Base-by-base conservation (phyloP, 208 protist species). In the Leishmania arabica region DNA sequence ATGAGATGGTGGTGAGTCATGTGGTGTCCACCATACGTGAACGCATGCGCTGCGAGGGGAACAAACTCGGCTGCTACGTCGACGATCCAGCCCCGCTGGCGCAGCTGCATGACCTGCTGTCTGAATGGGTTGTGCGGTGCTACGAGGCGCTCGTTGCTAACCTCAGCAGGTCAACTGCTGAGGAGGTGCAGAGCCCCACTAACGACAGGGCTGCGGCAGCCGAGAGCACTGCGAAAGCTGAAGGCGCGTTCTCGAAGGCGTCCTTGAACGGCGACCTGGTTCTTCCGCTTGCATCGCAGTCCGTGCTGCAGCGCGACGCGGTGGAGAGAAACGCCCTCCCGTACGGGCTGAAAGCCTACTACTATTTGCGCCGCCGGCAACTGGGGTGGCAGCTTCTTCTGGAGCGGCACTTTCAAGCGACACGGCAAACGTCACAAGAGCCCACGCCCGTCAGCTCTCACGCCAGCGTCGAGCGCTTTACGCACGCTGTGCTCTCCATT, bases 331-430 rank as follows among this genome's bases (percentile, higher is more conserved):
- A 82, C 42, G n/a, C 58, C 31, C 9, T 82, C 17, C 47, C 47
- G 42, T 84, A 78, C 70, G 79, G 64, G 45, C 54, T 78, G 37
- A 84, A 86, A 71, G 82, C 82, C 47, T 85, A 86, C 78, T 86
- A 86, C 75, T 86, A 80, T 76, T 47, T 80, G 68, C 78, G 83
- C 40, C 82, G 82, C 45, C 66, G 56, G 13, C 78, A 86, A 51
- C 82, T 78, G 1, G 75, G 71, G 34, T 86, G 82, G 82, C 77
- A 70, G 51, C 47, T 86, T 56, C 56, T 86, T 11, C 21, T 86
- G 37, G 62, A 79, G 64, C 81, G 81, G 37, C 47, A 79, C 64
- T 24, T 62, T 45, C 62, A 71, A 19, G 27, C n/a, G 27, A 51
- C 62, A 37, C n/a, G 42, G 37, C 17, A 69, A 31, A 24, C 19